A percentile compares a stretch with the other conserved stretches of the same genome.
These are phyloP conservation scores for Aspergillus felis DNA, from an alignment of 2,329 filamentous ascomycete genomes.

Conservation along the genomic window DNA sequence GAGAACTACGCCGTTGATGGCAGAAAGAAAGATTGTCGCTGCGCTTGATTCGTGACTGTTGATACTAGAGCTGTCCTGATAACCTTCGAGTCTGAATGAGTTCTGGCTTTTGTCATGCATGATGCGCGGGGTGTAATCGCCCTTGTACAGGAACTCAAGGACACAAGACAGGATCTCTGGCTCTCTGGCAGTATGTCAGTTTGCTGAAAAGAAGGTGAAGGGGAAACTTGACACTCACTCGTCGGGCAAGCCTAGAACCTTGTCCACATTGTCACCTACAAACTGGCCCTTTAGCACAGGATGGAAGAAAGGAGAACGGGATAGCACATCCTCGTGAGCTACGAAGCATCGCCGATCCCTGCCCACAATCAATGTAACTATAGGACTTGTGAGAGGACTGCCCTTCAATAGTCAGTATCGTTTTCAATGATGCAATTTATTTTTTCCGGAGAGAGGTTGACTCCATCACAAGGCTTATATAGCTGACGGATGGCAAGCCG, in stretches of 20 bases:
- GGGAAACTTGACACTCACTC: constrained; percentile 38
- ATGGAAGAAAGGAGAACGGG: constrained; percentile 79
- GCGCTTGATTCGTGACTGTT: constrained; percentile 62
- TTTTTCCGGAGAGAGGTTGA: neutral
- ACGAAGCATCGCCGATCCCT: constrained; percentile 85
- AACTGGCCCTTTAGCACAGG: constrained; percentile 67
- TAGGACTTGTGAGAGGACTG: constrained; percentile 61
- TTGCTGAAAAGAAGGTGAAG: neutral
- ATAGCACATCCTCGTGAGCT: constrained; percentile 88
- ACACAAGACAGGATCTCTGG: constrained; percentile 90
- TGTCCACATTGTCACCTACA: constrained; percentile 65
- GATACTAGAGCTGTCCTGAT: constrained; percentile 51
- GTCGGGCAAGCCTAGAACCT: constrained; percentile 73
- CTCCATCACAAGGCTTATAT: neutral
- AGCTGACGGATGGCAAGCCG: neutral
- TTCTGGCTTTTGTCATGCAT: constrained; percentile 80
- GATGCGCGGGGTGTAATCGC: constrained; percentile 89
- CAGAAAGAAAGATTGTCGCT: constrained; percentile 73
- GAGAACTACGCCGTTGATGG: constrained; percentile 71
- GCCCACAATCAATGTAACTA: constrained; percentile 82
- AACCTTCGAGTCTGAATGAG: constrained; percentile 85
- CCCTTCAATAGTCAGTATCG: constrained; percentile 9
- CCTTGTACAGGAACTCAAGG: constrained; percentile 96
- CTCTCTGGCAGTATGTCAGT: constrained; percentile 53
- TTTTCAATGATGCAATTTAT: constrained; percentile 3